Percentiles rank a stretch among this genome's conserved stretches.
phyloP scores from a whole-genome alignment of 495 filamentous ascomycete genomes.

The Mytilinidion resinicola region DNA sequence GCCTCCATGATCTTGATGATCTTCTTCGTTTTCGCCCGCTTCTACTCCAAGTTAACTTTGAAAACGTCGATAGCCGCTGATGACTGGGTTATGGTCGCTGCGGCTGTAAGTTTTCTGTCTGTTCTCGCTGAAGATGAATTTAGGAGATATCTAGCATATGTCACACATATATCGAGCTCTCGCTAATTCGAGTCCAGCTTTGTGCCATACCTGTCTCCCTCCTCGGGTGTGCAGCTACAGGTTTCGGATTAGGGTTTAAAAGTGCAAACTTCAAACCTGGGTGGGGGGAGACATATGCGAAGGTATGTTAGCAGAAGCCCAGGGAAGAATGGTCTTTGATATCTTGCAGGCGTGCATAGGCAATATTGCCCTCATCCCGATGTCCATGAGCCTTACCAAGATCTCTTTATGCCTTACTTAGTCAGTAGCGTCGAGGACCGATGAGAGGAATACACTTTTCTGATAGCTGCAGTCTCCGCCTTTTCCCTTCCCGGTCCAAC shows the following conservation, averaged over 20 bases:
- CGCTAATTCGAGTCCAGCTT: not conserved
- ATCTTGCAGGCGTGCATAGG: conserved; percentile 14
- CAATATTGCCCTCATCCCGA: conserved; percentile 14
- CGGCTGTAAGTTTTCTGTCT: conserved; percentile 4
- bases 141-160: not conserved
- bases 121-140: too few relatives aligned
- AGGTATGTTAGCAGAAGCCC: conserved; percentile 4
- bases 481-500: conserved; percentile 16
- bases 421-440: too few relatives aligned
- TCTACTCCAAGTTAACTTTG: conserved; percentile 17
- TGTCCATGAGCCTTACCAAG: conserved; percentile 14
- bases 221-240: conserved; percentile 12
- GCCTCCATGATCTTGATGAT: conserved; percentile 8
- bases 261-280: conserved; percentile 13
- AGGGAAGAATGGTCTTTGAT: not conserved
- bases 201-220: conserved; percentile 8
- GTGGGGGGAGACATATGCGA: conserved; percentile 15
- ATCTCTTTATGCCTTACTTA: conserved; percentile 22
- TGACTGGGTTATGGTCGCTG: conserved; percentile 19
- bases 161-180: not conserved
- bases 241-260: conserved; percentile 17
- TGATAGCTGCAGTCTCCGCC: not conserved
- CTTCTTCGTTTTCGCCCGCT: conserved; percentile 11
- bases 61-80: conserved; percentile 6
- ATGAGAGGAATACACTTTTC: too few relatives aligned